These are phyloP conservation scores for Dioscorea zingiberensis DNA, from an alignment of 106 monocot genomes.

Conservation along the genomic window DNA sequence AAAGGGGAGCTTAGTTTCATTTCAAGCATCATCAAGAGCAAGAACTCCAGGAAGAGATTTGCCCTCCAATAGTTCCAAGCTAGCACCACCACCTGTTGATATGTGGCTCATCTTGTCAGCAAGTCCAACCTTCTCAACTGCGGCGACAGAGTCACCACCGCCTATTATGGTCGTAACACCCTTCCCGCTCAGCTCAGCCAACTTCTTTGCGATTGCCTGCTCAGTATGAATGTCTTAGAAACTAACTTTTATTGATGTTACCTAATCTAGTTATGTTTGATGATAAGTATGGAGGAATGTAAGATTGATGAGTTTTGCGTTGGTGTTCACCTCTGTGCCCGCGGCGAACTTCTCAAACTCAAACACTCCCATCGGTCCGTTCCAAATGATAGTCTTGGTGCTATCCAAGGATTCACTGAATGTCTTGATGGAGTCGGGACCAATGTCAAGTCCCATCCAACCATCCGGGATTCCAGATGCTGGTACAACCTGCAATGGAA, in stretches of 20 bases:
- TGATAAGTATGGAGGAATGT: background rate
- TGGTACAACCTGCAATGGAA: conserved; percentile 37
- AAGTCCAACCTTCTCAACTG: conserved; percentile 55
- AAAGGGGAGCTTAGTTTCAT: conserved; percentile 3
- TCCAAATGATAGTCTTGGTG: conserved; percentile 49
- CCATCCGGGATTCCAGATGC: conserved; percentile 57
- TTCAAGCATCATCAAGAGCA: conserved; percentile 62
- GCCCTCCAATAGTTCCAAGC: conserved; percentile 53
- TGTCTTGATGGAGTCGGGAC: conserved; percentile 53
- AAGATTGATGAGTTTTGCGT: background rate
- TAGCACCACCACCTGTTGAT: conserved; percentile 61
- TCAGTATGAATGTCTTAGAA: background rate
- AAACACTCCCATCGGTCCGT: conserved; percentile 68
- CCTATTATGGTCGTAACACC: conserved; percentile 58
- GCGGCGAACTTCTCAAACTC: conserved; percentile 65
- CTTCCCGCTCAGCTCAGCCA: conserved; percentile 44
- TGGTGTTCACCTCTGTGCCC: conserved; percentile 45
- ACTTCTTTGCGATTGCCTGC: conserved; percentile 59
- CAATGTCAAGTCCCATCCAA: conserved; percentile 74
- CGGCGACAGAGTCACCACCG: conserved; percentile 60
- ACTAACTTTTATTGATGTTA: no score
- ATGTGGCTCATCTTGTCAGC: conserved; percentile 72
- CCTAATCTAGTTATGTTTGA: no score
- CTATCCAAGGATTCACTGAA: conserved; percentile 37
- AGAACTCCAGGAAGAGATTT: conserved; percentile 63